Evolutionary conservation across 805 yeast species (phyloP).

Genomic region (baker's yeast (Saccharomyces cerevisiae)): DNA sequence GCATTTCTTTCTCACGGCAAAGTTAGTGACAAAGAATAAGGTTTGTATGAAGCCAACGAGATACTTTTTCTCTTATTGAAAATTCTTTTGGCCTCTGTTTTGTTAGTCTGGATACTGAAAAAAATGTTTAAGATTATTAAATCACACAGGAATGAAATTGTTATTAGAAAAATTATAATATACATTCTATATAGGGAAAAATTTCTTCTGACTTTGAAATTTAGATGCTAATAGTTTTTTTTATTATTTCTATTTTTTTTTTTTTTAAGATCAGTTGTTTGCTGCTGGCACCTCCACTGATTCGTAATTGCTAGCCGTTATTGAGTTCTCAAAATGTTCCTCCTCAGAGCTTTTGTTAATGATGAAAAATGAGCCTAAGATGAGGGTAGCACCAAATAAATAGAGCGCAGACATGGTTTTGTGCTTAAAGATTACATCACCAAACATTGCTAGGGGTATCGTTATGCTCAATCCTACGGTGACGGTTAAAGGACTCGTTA

Average conservation of each 20-base stretch:
- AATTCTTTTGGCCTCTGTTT: neutral
- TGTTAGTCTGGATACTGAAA: neutral
- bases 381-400: slow-evolving; percentile 70
- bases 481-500: slow-evolving; percentile 90
- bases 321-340: slow-evolving; percentile 32
- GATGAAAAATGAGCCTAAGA: slow-evolving; percentile 73
- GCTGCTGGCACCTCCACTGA: neutral
- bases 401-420: slow-evolving; percentile 55
- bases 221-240: slow-evolving; percentile 10
- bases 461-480: slow-evolving; percentile 92
- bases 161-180: neutral
- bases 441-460: slow-evolving; percentile 89
- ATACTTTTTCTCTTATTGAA: neutral
- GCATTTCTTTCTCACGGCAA: neutral
- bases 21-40: neutral
- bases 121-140: neutral
- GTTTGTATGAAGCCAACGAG: neutral
- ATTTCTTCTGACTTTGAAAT: neutral
- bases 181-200: neutral
- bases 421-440: slow-evolving; percentile 70
- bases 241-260: neutral
- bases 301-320: neutral
- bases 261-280: neutral
- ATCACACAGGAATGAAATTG: neutral
- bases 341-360: slow-evolving; percentile 72